Evolutionary conservation across 179 eudicot genomes (phyloP), one percentile per base, ranked within the genome.

Genomic region (Beta corolliflora): DNA sequence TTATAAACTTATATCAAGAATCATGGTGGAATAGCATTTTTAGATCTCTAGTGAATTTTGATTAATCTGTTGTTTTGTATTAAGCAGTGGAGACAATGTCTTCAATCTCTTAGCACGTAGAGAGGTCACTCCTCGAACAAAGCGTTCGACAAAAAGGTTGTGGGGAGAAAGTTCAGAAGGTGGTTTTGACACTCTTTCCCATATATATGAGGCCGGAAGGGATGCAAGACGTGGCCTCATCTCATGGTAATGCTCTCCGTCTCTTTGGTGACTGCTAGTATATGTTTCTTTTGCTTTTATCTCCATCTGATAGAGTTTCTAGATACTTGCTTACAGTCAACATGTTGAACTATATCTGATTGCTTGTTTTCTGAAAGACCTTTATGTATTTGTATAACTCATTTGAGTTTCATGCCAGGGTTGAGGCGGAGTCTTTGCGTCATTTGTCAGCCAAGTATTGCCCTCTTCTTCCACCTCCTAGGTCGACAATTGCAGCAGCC

Each of bases 401-500:
- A 55, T 74, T 63, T 53, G 64, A 73, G 66, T 84, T 75, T 80
- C n/a, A 23, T 81, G 23, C 13, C 75, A 95, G 98, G 98, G 95
- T 77, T 41, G 98, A 95, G 91, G 94, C 93, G 65, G 93, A 88
- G 81, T 95, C 97, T 53, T 83, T 95, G 86, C 89, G 82, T 68
- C 90, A 93, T 91, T 88, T 95, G 77, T 90, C 97, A 78, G 97
- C 98, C 81, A 89, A 89, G 79, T 95, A 95, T 87, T 95, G 98
- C 83, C 93, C 98, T 18, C 85, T 94, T 82, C 44, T 87, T 74
- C 98, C 98, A 46, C 94, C 98, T 83, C 98, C 97, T 36, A 88
- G 98, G 91, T 95, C 97, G 46, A 95, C 98, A 46, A 95, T 95
- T 85, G 98, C 98, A 66, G 97, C 97, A 80, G 94, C 98, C 61